Evolutionary conservation across 2,329 filamentous ascomycete species (phyloP), one percentile per base, ranked within the genome.

Genomic region (Orbilia oligospora): DNA sequence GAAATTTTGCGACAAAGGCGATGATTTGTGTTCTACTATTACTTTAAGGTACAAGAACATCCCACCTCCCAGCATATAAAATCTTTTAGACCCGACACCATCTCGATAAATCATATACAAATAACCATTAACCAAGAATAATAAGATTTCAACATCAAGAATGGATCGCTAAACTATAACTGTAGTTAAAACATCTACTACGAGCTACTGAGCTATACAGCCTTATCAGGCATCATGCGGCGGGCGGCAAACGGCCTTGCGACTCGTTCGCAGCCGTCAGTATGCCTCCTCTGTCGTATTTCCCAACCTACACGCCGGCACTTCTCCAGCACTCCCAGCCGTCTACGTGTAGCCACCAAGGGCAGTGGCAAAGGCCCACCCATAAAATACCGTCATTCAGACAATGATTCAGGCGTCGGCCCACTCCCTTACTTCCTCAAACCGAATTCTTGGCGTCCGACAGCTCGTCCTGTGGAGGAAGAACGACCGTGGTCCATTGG

Each of bases 241-340:
- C 75, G 75, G 68, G 64, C 55, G 65, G 53, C 55, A 55, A 69
- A 36, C 27, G 68, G 68, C 44, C 53, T 78, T 5, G 68, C 55
- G 68, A 63, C 46, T 38, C 68, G 41, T 41, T 68, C 75, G 55
- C 68, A 63, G 63, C 64, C 75, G 24, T 20, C 68, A 55, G 38
- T 78, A 33, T 78, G 75, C 46, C 63, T 78, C 9, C 36, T 78
- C 12, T 78, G 75, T 22, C 75, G 68, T 49, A 46, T 41, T 33
- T 65, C 48, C 30, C 49, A 49, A n/a, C 75, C 75, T 20, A 20
- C 46, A 24, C 18, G n/a, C 27, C 75, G 53, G 3, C 36, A 36
- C 9, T 27, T 78, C 22, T 68, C 68, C 46, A 71, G 51, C 12
- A 72, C 68, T 18, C n/a, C 24, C 3, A 38, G 63, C 2, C 30